A percentile compares a stretch with the other conserved stretches of the same genome.
phyloP scores from a whole-genome alignment of 1,284 basidiomycete species.

The Vanrija sp. region DNA sequence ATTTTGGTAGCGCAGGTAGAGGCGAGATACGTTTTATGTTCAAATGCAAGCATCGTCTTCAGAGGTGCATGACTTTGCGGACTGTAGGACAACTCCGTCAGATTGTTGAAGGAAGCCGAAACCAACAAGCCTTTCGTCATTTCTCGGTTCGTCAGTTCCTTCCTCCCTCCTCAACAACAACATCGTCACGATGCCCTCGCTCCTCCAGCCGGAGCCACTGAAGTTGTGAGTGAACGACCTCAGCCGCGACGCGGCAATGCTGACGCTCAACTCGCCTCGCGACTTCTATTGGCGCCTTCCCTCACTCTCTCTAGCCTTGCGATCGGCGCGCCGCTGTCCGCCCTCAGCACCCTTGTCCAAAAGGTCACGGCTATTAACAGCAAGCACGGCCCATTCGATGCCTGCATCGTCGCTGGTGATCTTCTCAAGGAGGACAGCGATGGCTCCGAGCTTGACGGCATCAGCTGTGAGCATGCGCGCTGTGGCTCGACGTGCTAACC shows the following conservation, averaged over 20 bases:
- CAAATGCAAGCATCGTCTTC: too few species aligned
- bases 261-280: neutral
- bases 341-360: conserved; percentile 65
- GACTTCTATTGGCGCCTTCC: neutral
- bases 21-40: neutral
- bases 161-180: neutral
- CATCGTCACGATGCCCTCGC: neutral
- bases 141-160: neutral
- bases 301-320: conserved; percentile 59
- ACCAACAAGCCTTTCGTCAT: neutral
- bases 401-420: conserved; percentile 81
- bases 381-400: conserved; percentile 92
- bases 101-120: too few species aligned
- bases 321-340: conserved; percentile 78
- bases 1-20: neutral
- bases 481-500: neutral
- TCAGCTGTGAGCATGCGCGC: conserved; percentile 27
- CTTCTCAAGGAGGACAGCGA: conserved; percentile 69
- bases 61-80: too few species aligned
- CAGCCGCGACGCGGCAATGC: neutral
- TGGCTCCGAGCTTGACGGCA: conserved; percentile 49
- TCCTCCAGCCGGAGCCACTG: conserved; percentile 2
- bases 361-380: conserved; percentile 83
- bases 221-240: conserved; percentile 5
- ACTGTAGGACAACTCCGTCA: too few species aligned